Percentiles rank a stretch among this genome's conserved stretches.
Evolutionary conservation across 148 eudicot genomes (phyloP).

Genomic region (Silene uniflora): DNA sequence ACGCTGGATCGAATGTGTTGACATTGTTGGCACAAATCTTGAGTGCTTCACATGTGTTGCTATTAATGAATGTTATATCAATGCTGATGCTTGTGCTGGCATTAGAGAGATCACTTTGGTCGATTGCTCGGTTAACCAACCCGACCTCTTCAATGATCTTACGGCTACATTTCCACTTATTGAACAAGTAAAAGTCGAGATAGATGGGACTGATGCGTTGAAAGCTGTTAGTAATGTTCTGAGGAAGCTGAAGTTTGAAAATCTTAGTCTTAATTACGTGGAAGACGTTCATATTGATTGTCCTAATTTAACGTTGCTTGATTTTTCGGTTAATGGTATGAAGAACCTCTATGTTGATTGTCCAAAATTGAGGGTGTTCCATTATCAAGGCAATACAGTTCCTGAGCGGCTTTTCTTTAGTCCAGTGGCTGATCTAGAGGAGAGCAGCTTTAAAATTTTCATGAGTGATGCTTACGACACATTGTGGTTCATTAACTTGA

Average conservation of each 20-base stretch:
- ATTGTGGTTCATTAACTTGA: too few relatives aligned
- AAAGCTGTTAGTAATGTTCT: too few relatives aligned
- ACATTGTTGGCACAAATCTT: conserved; percentile 9
- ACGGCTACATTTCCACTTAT: conserved; percentile 8
- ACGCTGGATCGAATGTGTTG: neutral
- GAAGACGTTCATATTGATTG: too few relatives aligned
- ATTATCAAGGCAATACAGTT: too few relatives aligned
- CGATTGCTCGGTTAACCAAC: neutral
- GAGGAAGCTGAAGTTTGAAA: too few relatives aligned
- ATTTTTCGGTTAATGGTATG: too few relatives aligned
- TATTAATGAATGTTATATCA: neutral
- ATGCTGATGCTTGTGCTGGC: conserved; percentile 2
- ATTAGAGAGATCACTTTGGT: neutral
- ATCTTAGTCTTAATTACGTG: neutral
- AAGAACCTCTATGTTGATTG: neutral
- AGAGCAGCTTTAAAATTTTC: neutral
- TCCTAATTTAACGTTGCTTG: too few relatives aligned
- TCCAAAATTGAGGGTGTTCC: too few relatives aligned
- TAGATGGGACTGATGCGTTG: neutral
- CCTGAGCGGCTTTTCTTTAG: too few relatives aligned
- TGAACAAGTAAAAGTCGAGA: neutral
- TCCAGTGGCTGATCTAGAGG: too few relatives aligned
- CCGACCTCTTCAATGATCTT: conserved; percentile 4
- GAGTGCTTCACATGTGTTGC: neutral
- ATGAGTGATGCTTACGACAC: neutral